Evolutionary conservation across 1,284 basidiomycete species (phyloP).

Genomic region (Chalciporus piperatoides): DNA sequence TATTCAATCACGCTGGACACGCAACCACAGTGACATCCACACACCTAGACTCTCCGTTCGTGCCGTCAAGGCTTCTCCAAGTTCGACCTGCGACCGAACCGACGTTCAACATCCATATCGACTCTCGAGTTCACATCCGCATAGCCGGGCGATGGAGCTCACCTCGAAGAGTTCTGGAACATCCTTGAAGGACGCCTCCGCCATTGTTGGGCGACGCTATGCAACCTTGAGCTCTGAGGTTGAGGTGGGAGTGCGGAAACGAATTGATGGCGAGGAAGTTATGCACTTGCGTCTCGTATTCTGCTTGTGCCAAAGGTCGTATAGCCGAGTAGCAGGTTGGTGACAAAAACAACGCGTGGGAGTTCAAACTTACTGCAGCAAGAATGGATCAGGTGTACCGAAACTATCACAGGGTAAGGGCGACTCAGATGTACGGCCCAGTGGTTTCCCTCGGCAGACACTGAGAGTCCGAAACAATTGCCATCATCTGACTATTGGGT

Average conservation of each 20-base stretch:
- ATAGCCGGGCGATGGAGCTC: background rate
- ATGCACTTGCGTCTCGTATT: background rate
- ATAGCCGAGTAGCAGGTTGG: no score
- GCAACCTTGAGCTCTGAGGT: background rate
- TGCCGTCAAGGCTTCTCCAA: slow-evolving; percentile 86
- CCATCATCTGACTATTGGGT: no score
- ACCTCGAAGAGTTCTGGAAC: slow-evolving; percentile 62
- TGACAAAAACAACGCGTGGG: background rate
- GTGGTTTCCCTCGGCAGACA: no score
- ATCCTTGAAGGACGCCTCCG: slow-evolving; percentile 61
- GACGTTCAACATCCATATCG: background rate
- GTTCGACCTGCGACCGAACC: slow-evolving; percentile 61
- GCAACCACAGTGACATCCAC: slow-evolving; percentile 22
- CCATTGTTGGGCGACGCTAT: slow-evolving; percentile 32
- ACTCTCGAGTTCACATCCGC: background rate
- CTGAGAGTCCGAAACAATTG: no score
- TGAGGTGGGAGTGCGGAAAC: background rate
- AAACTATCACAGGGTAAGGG: no score
- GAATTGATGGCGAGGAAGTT: background rate
- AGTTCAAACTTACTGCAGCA: background rate
- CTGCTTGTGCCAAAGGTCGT: background rate
- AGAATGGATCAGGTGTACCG: no score
- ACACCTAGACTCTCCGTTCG: slow-evolving; percentile 89
- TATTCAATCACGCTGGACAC: background rate
- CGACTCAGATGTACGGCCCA: no score